Percentiles rank a stretch among this genome's conserved stretches.
These are phyloP conservation scores for Trichoderma polysporum DNA, from an alignment of 2,329 filamentous ascomycete species.

Conservation along the genomic window DNA sequence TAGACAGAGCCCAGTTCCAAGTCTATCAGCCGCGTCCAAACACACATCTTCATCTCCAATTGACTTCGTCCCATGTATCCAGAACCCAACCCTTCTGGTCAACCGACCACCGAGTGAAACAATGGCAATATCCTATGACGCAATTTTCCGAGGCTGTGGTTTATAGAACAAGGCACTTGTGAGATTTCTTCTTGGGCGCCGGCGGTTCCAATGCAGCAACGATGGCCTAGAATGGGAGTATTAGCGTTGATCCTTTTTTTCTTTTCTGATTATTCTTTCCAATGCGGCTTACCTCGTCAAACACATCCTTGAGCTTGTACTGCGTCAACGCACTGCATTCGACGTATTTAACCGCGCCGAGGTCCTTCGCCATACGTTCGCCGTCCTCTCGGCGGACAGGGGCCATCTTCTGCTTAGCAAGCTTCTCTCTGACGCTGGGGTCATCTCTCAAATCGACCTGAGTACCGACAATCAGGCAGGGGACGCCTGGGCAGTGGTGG, in stretches of 20 bases:
- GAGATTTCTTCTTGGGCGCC: constrained; percentile 72
- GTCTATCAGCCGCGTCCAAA: constrained; percentile 15
- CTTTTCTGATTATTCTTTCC: not conserved
- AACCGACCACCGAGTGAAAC: constrained; percentile 18
- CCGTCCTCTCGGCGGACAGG: constrained; percentile 91
- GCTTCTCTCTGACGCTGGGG: constrained; percentile 80
- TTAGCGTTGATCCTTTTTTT: not conserved
- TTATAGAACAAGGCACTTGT: constrained; percentile 70
- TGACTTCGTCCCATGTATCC: constrained; percentile 19
- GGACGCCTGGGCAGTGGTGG: constrained; percentile 96
- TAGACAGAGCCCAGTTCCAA: constrained; percentile 4
- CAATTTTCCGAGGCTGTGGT: constrained; percentile 11
- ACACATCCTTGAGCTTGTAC: constrained; percentile 98
- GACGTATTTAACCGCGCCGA: constrained; percentile 98
- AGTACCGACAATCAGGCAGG: constrained; percentile 95
- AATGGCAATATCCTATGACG: constrained; percentile 18
- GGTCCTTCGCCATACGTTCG: constrained; percentile 92
- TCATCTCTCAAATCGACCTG: constrained; percentile 96
- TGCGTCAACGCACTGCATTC: constrained; percentile 98
- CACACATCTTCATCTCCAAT: constrained; percentile 10
- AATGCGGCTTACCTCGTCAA: constrained; percentile 77
- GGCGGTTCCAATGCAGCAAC: constrained; percentile 92
- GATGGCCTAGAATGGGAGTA: constrained; percentile 67
- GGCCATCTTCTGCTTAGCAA: constrained; percentile 92
- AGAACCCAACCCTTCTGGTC: constrained; percentile 20